Evolutionary conservation across 2,329 filamentous ascomycete species (phyloP), one percentile per base, ranked within the genome.

Genomic region (Nemania serpens): DNA sequence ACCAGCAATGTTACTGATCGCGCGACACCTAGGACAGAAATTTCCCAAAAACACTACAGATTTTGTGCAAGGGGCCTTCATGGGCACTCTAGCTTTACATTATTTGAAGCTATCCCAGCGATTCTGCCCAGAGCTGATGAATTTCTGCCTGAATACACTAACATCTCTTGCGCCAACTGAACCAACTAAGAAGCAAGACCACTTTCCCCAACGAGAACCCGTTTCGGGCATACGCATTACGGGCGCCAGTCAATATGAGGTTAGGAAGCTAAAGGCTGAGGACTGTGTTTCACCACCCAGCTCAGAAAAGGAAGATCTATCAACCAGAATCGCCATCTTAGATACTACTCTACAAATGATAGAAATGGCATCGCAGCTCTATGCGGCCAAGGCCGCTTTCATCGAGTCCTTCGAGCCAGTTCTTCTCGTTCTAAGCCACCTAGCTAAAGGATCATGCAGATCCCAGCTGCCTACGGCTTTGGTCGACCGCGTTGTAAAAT

Each of bases 41-140:
- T 82, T 88, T 0, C 87, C 92, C 0, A 81, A 85, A 45, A 81
- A 78, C 7, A 75, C 91, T 3, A 77, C 82, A 7, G 90, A 95
- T 67, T 84, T 91, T 62, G 84, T 86, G 3, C 88, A 82, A 2
- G 95, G 95, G 11, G 85, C 88, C 9, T 97, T 91, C 73, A 78
- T 96, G n/a, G 86, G 87, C 34, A 91, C 90, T 20, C 79, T 98
- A 39, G 88, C 86, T 52, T 75, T 97, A 29, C 89, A 94, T 72
- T 98, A 96, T 75, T 92, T 97, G 76, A 80, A 82, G 37, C 79
- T 94, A 6, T 89, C 94, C 5, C 95, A 93, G 78, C 84, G 95
- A 69, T 97, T 94, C 75, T 83, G 97, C 48, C 95, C 95, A 0
- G 95, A 99, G 76, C 83, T 93, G 34, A 81, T 96, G 68, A 91